Evolutionary conservation across 2,329 filamentous ascomycete genomes (phyloP), one percentile per base, ranked within the genome.

Genomic region (Apiospora aurea): DNA sequence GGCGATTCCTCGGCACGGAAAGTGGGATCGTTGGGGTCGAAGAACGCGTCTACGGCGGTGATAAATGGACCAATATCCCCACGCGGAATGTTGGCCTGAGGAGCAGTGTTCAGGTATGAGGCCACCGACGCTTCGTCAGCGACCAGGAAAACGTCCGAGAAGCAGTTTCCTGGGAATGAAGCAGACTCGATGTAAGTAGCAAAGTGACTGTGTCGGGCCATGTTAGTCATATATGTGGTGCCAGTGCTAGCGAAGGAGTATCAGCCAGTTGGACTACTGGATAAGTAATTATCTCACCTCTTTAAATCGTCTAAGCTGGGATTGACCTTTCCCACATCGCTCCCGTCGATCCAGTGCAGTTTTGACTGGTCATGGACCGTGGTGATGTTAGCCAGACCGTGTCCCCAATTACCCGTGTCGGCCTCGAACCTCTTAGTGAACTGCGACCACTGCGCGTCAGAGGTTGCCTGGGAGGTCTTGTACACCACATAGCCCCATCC

Each of bases 401-500:
- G 18, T 0, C 79, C 79, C 79, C 78, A 80, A 4, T 80, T 72
- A 1, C 67, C 70, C 0, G 75, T 51, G 21, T 80, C 78, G 0
- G 74, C 71, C 21, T 78, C 76, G 6, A 80, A 78, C 10, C 72
- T 79, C 2, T 46, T 41, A 34, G 74, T 77, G 34, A 80, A 80
- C 4, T 69, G 38, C 3, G 75, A 72, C 79, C 79, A 80, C 21
- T 75, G 73, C 4, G 75, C 74, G 16, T 75, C 70, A 7, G 68
- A 73, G 29, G 77, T 74, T 10, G 29, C 61, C 41, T 78, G 72
- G 26, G 71, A 77, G 0, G 75, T 8, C 0, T 78, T 75, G 34
- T 79, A 80, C 0, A 74, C 76, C 0, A 79, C 77, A 69, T 70
- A 78, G 13, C 73, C 76, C 78, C 77, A 79, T 57, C 69, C 43